Evolutionary conservation across 129 eudicot species (phyloP).

Genomic region (Ambrosia trifida): DNA sequence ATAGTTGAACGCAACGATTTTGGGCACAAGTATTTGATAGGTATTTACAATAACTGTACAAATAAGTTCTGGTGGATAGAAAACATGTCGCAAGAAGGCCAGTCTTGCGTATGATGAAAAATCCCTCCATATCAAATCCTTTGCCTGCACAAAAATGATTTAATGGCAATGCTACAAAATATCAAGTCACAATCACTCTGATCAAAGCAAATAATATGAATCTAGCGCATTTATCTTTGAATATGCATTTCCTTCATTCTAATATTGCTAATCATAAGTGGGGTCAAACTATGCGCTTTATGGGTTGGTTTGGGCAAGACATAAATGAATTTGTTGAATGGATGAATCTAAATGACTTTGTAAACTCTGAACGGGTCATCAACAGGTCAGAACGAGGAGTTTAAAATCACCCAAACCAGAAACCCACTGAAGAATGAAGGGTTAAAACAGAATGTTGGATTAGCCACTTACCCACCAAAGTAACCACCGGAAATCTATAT

Average conservation of each 20-base stretch:
- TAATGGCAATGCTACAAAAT: background rate
- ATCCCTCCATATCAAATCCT: conserved; percentile 14
- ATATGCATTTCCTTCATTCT: background rate
- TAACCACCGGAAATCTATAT: background rate
- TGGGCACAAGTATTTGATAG: conserved; percentile 6
- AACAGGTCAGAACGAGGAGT: background rate
- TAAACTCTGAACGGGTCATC: background rate
- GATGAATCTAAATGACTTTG: background rate
- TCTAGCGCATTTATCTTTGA: background rate
- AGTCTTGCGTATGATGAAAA: conserved; percentile 18
- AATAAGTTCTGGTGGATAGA: background rate
- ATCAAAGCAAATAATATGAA: background rate
- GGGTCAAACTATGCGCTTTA: background rate
- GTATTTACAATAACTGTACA: conserved; percentile 40
- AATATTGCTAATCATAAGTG: background rate
- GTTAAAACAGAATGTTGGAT: background rate
- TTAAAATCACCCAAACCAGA: background rate
- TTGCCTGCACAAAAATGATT: conserved; percentile 19
- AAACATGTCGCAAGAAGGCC: background rate
- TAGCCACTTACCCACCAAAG: conserved; percentile 5
- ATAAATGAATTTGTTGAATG: background rate
- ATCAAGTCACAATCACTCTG: conserved; percentile 11
- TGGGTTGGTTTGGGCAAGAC: background rate
- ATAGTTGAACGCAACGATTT: conserved; percentile 14
- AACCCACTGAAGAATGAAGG: background rate